Evolutionary conservation across 2,329 filamentous ascomycete species (phyloP).

Genomic region (Fusarium lyarnte): DNA sequence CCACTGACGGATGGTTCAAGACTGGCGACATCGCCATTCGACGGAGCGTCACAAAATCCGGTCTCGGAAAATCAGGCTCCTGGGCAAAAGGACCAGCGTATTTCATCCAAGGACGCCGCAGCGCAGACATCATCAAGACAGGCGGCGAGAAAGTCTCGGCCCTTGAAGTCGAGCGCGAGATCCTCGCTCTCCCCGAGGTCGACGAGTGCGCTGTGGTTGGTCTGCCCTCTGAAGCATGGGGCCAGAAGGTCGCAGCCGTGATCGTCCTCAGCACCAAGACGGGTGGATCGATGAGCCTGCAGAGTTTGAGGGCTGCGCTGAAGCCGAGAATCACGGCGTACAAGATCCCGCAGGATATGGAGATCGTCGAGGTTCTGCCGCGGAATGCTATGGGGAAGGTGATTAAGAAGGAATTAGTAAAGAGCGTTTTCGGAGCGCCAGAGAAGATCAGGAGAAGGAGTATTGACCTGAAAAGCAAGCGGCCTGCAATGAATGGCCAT

Average conservation of each 20-base stretch:
- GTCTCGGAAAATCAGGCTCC: conserved; percentile 50
- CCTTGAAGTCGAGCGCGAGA: conserved; percentile 91
- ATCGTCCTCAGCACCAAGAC: conserved; percentile 73
- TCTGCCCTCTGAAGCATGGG: conserved; percentile 88
- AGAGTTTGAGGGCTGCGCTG: conserved; percentile 79
- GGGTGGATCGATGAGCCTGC: conserved; percentile 68
- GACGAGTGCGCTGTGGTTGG: conserved; percentile 88
- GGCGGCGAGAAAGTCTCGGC: conserved; percentile 93
- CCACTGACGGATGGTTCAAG: conserved; percentile 9
- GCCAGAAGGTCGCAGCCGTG: conserved; percentile 91
- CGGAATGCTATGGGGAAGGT: conserved; percentile 98
- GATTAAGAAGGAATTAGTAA: conserved; percentile 74
- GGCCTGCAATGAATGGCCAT: background rate
- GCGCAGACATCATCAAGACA: conserved; percentile 96
- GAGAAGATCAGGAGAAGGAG: conserved; percentile 11
- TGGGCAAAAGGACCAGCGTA: conserved; percentile 78
- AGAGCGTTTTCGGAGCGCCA: conserved; percentile 59
- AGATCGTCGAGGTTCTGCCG: conserved; percentile 80
- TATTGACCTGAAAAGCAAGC: background rate
- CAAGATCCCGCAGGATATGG: conserved; percentile 92
- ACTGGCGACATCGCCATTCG: conserved; percentile 12
- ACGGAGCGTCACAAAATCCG: conserved; percentile 54
- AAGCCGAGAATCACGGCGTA: conserved; percentile 81
- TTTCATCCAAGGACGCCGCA: conserved; percentile 89
- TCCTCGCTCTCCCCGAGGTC: conserved; percentile 82